Evolutionary conservation across 2,329 filamentous ascomycete genomes (phyloP), one percentile per base, ranked within the genome.

Genomic region (Emmonsiellopsis sp.): DNA sequence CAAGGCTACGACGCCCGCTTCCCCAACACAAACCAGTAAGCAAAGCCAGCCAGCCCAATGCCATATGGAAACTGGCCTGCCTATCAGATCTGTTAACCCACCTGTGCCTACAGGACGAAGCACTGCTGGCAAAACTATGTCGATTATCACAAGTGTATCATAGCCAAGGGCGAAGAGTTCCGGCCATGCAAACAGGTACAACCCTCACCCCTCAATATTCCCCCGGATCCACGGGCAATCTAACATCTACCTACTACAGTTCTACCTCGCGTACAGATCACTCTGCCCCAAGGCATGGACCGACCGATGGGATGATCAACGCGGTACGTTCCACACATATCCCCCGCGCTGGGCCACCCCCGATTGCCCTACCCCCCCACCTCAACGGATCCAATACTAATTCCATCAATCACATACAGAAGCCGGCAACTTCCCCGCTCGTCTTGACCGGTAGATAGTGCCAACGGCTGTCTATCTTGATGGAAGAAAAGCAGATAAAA

Each of bases 91-190:
- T 17, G 17, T 2, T 17, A 17, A 17, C 17, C 17, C 17, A 17
- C 17, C 17, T 17, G 17, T 17, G 17, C 17, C 31, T n/a, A 46
- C 51, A 78, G 75, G 74, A 85, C 91, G 77, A 96, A 96, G 87
- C 91, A 98, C 84, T 98, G 93, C 88, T 98, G 93, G 93, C 94
- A 98, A 76, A 98, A 98, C 84, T 98, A 98, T 78, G 93, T 98
- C 79, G 93, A 98, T 77, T 97, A 98, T 83, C 88, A 98, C 85
- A 98, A 98, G 84, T 98, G 93, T 81, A 90, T 96, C 76, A 80
- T 86, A 71, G 92, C 91, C 77, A 97, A 97, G 84, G 92, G 92
- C 76, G 92, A 97, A 81, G 91, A 96, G 71, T 97, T 97, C 75
- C 86, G 88, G 66, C 92, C 92, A 62, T 97, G 92, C 87, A 86